These are phyloP conservation scores for Talaromyces stipitatus DNA, from an alignment of 495 filamentous ascomycete species.

Conservation along the genomic window DNA sequence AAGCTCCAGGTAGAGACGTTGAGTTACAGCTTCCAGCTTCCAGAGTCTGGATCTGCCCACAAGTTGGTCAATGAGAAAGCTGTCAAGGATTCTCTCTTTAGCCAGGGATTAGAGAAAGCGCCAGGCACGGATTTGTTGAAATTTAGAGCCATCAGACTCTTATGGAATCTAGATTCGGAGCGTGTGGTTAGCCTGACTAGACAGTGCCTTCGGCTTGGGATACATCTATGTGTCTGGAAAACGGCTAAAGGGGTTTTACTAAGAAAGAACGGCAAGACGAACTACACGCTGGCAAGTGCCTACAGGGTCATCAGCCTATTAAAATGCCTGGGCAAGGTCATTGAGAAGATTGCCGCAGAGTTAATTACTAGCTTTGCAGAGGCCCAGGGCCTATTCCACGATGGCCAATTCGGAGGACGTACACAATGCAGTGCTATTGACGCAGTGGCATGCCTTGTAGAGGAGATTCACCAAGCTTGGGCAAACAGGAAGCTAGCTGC, in stretches of 20 bases:
- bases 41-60: background rate
- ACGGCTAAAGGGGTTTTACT: too few species aligned
- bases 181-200: too few species aligned
- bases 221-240: too few species aligned
- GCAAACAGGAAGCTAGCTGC: background rate
- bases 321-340: conserved; percentile 2
- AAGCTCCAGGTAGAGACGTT: too few species aligned
- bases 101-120: background rate
- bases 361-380: background rate
- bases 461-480: background rate
- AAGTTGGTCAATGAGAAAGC: background rate
- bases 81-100: background rate
- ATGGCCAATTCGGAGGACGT: background rate
- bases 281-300: background rate
- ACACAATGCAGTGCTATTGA: background rate
- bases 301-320: background rate
- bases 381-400: background rate
- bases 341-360: conserved; percentile 1
- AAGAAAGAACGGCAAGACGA: background rate
- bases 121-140: background rate
- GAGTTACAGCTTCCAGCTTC: background rate
- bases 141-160: background rate
- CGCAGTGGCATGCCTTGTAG: background rate
- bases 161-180: background rate
- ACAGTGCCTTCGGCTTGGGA: too few species aligned